These are phyloP conservation scores for Alisma plantagoaquatica DNA, from an alignment of 106 monocot genomes.

Conservation along the genomic window DNA sequence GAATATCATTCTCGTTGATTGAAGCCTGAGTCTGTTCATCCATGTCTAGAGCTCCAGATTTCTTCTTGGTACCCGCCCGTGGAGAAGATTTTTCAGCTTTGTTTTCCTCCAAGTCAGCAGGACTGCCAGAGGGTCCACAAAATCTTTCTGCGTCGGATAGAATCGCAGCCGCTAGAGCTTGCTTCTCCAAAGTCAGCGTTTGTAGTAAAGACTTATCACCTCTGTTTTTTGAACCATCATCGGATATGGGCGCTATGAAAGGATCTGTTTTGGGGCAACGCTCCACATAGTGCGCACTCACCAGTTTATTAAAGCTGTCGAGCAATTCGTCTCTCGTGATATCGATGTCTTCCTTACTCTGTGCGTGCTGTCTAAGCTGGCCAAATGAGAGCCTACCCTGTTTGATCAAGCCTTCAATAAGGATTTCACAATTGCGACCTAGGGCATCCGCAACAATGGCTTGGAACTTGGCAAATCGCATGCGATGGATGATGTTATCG, in stretches of 20 bases:
- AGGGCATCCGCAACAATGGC: conserved; percentile 17
- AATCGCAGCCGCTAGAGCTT: conserved; percentile 60
- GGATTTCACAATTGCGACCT: conserved; percentile 41
- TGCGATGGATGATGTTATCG: conserved; percentile 68
- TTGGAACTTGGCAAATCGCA: conserved; percentile 78
- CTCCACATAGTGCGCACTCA: conserved; percentile 67
- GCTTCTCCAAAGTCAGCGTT: conserved; percentile 43
- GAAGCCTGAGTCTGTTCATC: conserved; percentile 48
- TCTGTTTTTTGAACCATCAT: conserved; percentile 41
- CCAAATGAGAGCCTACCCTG: conserved; percentile 91
- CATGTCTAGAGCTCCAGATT: conserved; percentile 38
- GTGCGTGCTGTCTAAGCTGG: conserved; percentile 50
- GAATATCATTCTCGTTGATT: conserved; percentile 73
- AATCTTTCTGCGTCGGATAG: conserved; percentile 74
- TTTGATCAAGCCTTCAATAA: conserved; percentile 76
- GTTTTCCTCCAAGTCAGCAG: conserved; percentile 7
- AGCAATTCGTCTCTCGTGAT: conserved; percentile 20
- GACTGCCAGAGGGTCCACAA: conserved; percentile 28
- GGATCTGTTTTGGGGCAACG: conserved; percentile 90
- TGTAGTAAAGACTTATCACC: conserved; percentile 32
- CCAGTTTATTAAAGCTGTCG: conserved; percentile 52
- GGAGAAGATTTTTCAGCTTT: conserved; percentile 12
- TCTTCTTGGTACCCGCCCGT: conserved; percentile 54
- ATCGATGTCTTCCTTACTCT: conserved; percentile 23
- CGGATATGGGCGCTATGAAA: conserved; percentile 29